Conservation (phyloP, 805 yeast species). For the Candida nemodendra region DNA sequence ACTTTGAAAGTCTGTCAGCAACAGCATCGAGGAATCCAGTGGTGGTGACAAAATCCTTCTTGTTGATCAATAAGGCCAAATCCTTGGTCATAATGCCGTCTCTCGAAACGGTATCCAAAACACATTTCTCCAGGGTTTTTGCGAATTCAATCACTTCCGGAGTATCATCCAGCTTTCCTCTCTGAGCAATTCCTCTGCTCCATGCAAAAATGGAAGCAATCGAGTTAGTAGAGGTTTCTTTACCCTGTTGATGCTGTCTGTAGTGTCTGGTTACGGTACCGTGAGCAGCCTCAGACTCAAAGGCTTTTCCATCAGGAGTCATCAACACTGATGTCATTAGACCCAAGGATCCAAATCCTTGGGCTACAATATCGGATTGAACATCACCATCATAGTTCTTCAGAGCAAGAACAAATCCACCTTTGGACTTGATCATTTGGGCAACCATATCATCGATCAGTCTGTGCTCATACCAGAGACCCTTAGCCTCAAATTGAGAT, state of each 20-base stretch:
- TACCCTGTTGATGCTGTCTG: slow-evolving; percentile 79
- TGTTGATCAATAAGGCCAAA: slow-evolving; percentile 63
- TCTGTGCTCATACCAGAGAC: slow-evolving; percentile 76
- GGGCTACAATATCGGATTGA: slow-evolving; percentile 82
- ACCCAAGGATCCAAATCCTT: slow-evolving; percentile 83
- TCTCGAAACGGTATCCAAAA: slow-evolving; percentile 67
- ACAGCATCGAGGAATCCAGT: slow-evolving; percentile 78
- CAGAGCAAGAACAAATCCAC: slow-evolving; percentile 78
- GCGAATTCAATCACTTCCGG: slow-evolving; percentile 72
- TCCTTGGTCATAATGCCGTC: slow-evolving; percentile 84
- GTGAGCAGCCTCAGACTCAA: slow-evolving; percentile 84
- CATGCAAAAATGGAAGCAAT: slow-evolving; percentile 85
- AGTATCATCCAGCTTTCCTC: slow-evolving; percentile 74
- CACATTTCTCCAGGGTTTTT: slow-evolving; percentile 60
- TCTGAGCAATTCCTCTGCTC: slow-evolving; percentile 80
- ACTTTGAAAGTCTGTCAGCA: slow-evolving; percentile 40
- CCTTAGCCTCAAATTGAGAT: slow-evolving; percentile 53
- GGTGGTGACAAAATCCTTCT: slow-evolving; percentile 67
- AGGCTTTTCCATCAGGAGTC: slow-evolving; percentile 85
- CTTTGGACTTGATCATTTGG: slow-evolving; percentile 81
- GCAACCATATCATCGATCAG: slow-evolving; percentile 88
- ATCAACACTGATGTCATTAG: slow-evolving; percentile 80
- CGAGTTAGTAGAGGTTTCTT: slow-evolving; percentile 81
- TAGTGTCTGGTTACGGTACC: slow-evolving; percentile 87
- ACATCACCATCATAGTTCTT: slow-evolving; percentile 88